Evolutionary conservation across 73 alveolate species (phyloP), one percentile per base, ranked within the genome.

Genomic region (Paramecium pentaurelia): DNA sequence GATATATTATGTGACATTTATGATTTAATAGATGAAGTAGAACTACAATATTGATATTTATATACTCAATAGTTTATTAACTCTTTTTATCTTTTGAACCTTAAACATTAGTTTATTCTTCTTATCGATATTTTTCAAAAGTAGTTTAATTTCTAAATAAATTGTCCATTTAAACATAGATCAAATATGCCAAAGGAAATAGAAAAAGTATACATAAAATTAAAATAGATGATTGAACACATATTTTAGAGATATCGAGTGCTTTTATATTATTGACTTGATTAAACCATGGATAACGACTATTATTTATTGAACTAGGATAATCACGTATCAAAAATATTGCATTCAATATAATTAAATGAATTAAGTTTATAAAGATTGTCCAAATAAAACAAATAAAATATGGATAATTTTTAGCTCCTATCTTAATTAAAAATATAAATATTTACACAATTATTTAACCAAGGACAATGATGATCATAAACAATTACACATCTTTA

Each of bases 401-500:
- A 20, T n/a, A 27, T 12, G 49, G 49, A 80, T 80, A 40, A 86
- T 95, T 95, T 40, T 60, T 92, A 34, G 92, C 95, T 38, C 98
- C 98, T n/a, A 95, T 96, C 87, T 73, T 73, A 73, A 73, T 40
- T 37, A 73, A 64, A 64, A 11, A 32, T 64, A 73, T 37, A 37
- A 73, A 38, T 73, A 73, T 32, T 73, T 42, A 89, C 97, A 84
- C 98, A 96, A 77, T 90, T 96, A 86, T 95, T 95, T 14, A 96
- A 87, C 98, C 98, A 96, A 2, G 98, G 98, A 40, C 98, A 96
- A 85, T 96, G 98, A 58, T 96, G 98, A 75, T 96, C 98, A 32
- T 89, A 89, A 4, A 83, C 88, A 3, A 83, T 83, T 4, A 89
- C 94, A 37, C 94, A 89, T 32, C 84, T 89, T 40, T 51, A 58